phyloP scores from a whole-genome alignment of 148 eudicot species.

The Nepenthes gracilis region DNA sequence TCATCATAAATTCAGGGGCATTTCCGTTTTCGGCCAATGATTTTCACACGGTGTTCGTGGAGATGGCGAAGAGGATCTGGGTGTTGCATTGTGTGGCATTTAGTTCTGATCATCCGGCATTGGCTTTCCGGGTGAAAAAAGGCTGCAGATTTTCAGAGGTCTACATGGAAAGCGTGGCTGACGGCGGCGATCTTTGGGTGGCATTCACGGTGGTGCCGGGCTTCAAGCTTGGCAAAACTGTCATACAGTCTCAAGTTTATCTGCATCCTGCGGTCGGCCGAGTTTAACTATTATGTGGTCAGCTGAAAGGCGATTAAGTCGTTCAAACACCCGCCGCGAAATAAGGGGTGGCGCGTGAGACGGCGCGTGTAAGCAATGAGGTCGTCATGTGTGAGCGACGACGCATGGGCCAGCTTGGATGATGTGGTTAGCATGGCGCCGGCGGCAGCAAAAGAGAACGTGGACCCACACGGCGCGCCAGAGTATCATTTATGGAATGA shows the following conservation, averaged over 20 bases:
- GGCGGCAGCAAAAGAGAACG: too few species aligned
- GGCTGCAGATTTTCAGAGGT: conserved; percentile 63
- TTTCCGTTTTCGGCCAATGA: conserved; percentile 54
- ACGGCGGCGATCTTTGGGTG: conserved; percentile 26
- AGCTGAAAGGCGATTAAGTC: too few species aligned
- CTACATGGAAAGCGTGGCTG: conserved; percentile 69
- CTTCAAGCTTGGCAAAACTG: conserved; percentile 67
- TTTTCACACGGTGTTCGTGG: conserved; percentile 58
- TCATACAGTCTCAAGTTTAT: conserved; percentile 77
- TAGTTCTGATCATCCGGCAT: conserved; percentile 43
- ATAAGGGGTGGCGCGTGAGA: too few species aligned
- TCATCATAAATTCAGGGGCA: conserved; percentile 39
- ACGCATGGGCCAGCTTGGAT: too few species aligned
- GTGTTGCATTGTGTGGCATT: conserved; percentile 62
- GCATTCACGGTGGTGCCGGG: conserved; percentile 84
- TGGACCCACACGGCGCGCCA: too few species aligned
- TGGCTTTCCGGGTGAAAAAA: conserved; percentile 51
- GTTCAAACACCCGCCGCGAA: too few species aligned
- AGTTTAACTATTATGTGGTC: too few species aligned
- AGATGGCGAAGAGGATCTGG: conserved; percentile 75
- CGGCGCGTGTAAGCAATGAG: too few species aligned
- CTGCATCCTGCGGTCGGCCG: not conserved
- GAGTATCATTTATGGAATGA: too few species aligned
- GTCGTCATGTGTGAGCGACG: too few species aligned
- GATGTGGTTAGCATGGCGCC: too few species aligned